phyloP scores from a whole-genome alignment of 306 rosid species.

The Gynostemma pentaphyllum region DNA sequence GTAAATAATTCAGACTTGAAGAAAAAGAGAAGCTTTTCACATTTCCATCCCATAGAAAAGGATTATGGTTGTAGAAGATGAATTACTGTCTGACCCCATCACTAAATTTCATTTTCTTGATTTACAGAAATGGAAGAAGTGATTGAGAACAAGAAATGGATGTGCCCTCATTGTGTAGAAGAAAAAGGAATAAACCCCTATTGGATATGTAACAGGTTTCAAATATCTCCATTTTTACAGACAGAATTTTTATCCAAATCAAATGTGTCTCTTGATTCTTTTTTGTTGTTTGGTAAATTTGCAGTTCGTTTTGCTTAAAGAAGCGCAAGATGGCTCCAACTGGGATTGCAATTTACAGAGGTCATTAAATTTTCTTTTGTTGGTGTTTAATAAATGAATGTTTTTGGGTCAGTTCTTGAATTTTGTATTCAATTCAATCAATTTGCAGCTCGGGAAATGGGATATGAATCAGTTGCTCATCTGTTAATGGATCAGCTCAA shows the following conservation, averaged over 20 bases:
- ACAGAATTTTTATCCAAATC: background rate
- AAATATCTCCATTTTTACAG: background rate
- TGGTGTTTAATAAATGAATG: background rate
- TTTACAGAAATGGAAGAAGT: conserved; percentile 48
- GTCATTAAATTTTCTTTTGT: conserved; percentile 13
- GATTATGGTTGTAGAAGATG: too few relatives aligned
- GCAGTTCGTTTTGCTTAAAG: conserved; percentile 53
- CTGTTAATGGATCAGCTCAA: conserved; percentile 53
- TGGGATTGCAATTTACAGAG: conserved; percentile 53
- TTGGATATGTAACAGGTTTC: conserved; percentile 82
- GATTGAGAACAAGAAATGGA: conserved; percentile 53
- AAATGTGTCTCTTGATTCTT: background rate
- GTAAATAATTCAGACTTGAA: too few relatives aligned
- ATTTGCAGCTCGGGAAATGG: conserved; percentile 43
- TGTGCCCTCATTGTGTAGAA: conserved; percentile 79
- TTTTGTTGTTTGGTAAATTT: background rate
- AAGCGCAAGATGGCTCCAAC: conserved; percentile 56
- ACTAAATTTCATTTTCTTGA: too few relatives aligned
- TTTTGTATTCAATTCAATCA: background rate
- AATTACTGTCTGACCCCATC: too few relatives aligned
- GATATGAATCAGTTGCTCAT: conserved; percentile 64
- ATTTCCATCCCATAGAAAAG: too few relatives aligned
- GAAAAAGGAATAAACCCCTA: conserved; percentile 42
- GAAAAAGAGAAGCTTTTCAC: too few relatives aligned
- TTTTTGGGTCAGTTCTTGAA: background rate